Evolutionary conservation across 345 rosid genomes (phyloP).

Genomic region (Linum trigynum): DNA sequence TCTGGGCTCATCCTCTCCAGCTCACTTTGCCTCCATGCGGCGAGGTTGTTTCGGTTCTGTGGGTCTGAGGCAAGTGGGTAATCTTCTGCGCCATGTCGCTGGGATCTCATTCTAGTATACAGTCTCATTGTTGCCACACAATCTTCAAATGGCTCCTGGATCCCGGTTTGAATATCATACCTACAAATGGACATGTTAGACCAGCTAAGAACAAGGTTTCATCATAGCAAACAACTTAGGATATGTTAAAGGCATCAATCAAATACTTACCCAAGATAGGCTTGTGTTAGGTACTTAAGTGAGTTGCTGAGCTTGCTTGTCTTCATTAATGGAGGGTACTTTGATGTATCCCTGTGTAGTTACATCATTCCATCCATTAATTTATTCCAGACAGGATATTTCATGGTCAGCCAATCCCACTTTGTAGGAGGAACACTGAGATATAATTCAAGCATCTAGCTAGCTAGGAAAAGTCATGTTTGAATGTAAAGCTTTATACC

Average conservation of each 20-base stretch:
- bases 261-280: conserved; percentile 66
- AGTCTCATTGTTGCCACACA: conserved; percentile 88
- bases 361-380: not conserved
- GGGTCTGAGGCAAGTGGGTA: conserved; percentile 62
- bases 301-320: conserved; percentile 95
- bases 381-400: not conserved
- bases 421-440: not conserved
- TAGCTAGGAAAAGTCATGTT: not conserved
- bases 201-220: not conserved
- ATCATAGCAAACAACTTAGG: not conserved
- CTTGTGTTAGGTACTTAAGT: conserved; percentile 73
- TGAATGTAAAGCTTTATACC: conserved; percentile 27
- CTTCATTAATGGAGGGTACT: conserved; percentile 87
- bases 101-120: conserved; percentile 75
- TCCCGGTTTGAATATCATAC: conserved; percentile 68
- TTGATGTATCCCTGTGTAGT: conserved; percentile 57
- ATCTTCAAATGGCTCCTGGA: conserved; percentile 78
- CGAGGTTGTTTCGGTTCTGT: conserved; percentile 63
- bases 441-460: too few species aligned
- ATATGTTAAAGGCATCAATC: not conserved
- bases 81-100: conserved; percentile 48
- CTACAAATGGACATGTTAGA: conserved; percentile 16
- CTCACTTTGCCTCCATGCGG: conserved; percentile 71
- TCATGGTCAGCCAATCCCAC: not conserved
- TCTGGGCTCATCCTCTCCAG: conserved; percentile 77